These are phyloP conservation scores for Pilobolus umbonatus DNA, from an alignment of 192 early-diverging fungal species.

Conservation along the genomic window DNA sequence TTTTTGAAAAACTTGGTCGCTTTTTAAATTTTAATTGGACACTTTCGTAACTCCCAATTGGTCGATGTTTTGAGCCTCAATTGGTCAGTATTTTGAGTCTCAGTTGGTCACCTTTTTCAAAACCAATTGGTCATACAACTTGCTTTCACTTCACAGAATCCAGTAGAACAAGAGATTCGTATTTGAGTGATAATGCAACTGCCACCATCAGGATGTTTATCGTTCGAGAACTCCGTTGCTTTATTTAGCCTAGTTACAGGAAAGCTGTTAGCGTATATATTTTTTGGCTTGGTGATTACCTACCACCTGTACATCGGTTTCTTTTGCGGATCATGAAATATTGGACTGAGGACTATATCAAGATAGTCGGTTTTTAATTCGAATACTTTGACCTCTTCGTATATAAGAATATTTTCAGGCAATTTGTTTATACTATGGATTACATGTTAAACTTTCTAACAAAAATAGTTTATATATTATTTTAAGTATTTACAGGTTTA, in stretches of 20 bases:
- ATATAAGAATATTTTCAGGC: slow-evolving; percentile 11
- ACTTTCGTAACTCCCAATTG: too few relatives aligned
- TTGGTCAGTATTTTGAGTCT: too few relatives aligned
- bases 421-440: slow-evolving; percentile 16
- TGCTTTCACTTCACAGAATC: slow-evolving; percentile 13
- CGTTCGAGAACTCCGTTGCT: slow-evolving; percentile 3
- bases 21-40: too few relatives aligned
- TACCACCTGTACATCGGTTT: slow-evolving; percentile 18
- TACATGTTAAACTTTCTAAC: slow-evolving; percentile 12
- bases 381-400: slow-evolving; percentile 18
- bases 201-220: slow-evolving; percentile 13
- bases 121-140: background rate
- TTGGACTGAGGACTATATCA: slow-evolving; percentile 1
- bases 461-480: slow-evolving; percentile 10
- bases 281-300: slow-evolving; percentile 7
- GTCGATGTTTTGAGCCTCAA: too few relatives aligned
- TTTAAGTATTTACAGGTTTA: slow-evolving; percentile 11
- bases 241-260: slow-evolving; percentile 15
- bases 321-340: slow-evolving; percentile 12
- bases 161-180: slow-evolving; percentile 10
- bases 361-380: slow-evolving; percentile 11
- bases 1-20: too few relatives aligned
- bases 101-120: too few relatives aligned
- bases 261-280: slow-evolving; percentile 5
- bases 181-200: slow-evolving; percentile 14